A percentile compares a stretch with the other conserved stretches of the same genome.
These are phyloP conservation scores for Shiraia sp. DNA, from an alignment of 2,329 filamentous ascomycete genomes.

Conservation along the genomic window DNA sequence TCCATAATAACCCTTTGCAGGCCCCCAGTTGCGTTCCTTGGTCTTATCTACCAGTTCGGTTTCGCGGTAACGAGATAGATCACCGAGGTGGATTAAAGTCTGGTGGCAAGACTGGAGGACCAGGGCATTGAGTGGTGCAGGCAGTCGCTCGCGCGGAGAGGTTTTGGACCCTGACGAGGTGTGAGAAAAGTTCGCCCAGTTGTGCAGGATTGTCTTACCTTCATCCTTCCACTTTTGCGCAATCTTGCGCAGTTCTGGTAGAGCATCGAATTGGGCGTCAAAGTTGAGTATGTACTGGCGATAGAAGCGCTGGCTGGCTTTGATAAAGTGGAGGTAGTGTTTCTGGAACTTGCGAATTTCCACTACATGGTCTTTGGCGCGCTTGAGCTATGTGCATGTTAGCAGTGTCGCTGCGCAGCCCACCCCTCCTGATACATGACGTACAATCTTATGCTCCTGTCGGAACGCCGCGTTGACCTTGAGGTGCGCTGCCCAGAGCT, in stretches of 20 bases:
- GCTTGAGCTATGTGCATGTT: slow-evolving; percentile 45
- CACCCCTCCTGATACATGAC: slow-evolving; percentile 5
- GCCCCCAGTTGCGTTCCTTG: slow-evolving; percentile 76
- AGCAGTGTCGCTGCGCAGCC: slow-evolving; percentile 2
- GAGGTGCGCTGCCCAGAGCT: slow-evolving; percentile 79
- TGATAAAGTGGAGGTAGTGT: slow-evolving; percentile 82
- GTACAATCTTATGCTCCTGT: slow-evolving; percentile 52
- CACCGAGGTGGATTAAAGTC: slow-evolving; percentile 83
- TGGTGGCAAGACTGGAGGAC: slow-evolving; percentile 78
- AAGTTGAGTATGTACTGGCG: slow-evolving; percentile 80
- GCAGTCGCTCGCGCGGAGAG: slow-evolving; percentile 38
- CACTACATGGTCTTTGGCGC: slow-evolving; percentile 59
- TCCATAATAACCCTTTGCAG: slow-evolving; percentile 80
- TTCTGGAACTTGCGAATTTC: slow-evolving; percentile 78
- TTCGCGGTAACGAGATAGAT: slow-evolving; percentile 84
- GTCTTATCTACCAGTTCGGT: slow-evolving; percentile 68
- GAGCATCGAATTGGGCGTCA: slow-evolving; percentile 61
- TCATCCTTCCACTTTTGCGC: slow-evolving; percentile 50
- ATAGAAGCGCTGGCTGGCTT: slow-evolving; percentile 87
- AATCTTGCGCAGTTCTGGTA: slow-evolving; percentile 62
- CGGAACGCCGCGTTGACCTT: slow-evolving; percentile 79
- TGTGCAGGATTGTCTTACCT: slow-evolving; percentile 19
- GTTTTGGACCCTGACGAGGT: slow-evolving; percentile 45
- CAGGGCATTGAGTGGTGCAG: slow-evolving; percentile 57
- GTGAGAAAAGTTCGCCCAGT: slow-evolving; percentile 21